Conservation (phyloP, 2,329 filamentous ascomycete genomes). For the Nothophaeocryptopus gaeumannii region DNA sequence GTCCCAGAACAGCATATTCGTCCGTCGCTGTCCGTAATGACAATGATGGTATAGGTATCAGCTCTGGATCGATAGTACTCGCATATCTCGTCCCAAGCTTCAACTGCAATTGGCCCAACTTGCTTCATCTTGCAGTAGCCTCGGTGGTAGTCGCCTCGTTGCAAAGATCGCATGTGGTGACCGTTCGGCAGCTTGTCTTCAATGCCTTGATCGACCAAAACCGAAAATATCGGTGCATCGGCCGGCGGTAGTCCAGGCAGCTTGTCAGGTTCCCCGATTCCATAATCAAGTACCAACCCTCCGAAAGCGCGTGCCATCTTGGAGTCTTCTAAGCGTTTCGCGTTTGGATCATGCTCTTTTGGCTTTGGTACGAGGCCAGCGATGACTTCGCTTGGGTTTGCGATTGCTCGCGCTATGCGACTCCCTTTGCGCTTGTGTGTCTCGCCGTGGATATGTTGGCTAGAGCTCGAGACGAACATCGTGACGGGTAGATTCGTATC, state of each 20-base stretch:
- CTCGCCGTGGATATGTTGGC: too few relatives aligned
- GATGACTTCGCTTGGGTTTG: neutral
- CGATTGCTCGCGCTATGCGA: neutral
- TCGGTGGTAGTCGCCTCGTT: neutral
- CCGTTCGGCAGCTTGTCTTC: conserved; percentile 22
- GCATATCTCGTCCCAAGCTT: too few relatives aligned
- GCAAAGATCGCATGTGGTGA: conserved; percentile 21
- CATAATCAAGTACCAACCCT: conserved; percentile 13
- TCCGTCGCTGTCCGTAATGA: too few relatives aligned
- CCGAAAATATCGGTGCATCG: conserved; percentile 16
- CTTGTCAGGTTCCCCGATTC: conserved; percentile 8
- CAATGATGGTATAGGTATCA: too few relatives aligned
- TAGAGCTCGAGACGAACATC: too few relatives aligned
- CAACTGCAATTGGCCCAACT: too few relatives aligned
- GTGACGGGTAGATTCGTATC: too few relatives aligned
- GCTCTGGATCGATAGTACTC: too few relatives aligned
- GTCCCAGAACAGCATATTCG: too few relatives aligned
- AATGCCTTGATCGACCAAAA: conserved; percentile 11
- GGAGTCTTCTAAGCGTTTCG: conserved; percentile 16
- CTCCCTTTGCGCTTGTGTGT: too few relatives aligned
- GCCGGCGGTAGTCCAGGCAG: conserved; percentile 10
- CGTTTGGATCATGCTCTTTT: conserved; percentile 16
- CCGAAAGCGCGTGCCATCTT: conserved; percentile 16
- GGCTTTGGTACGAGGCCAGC: conserved; percentile 11
- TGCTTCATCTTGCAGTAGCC: too few relatives aligned